Evolutionary conservation across 2,329 filamentous ascomycete species (phyloP).

Genomic region (Colletotrichum liaoningense): DNA sequence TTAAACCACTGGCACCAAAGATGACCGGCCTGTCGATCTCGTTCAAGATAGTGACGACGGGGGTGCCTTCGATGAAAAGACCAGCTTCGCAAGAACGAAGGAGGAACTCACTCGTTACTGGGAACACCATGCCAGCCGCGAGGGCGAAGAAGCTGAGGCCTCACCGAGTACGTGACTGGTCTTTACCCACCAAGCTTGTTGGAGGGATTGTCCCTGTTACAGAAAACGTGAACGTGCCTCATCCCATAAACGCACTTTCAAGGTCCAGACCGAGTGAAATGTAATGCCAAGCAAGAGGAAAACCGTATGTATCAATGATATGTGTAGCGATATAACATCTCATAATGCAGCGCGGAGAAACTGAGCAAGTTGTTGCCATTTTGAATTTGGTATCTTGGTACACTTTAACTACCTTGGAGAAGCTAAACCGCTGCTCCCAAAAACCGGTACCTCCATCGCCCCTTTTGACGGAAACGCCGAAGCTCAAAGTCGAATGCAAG

Average conservation of each 20-base stretch:
- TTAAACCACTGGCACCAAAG: no score
- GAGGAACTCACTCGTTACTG: no score
- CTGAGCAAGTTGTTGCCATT: neutral
- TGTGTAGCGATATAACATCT: neutral
- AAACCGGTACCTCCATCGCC: neutral
- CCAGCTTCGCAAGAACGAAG: no score
- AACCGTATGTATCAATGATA: neutral
- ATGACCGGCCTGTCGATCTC: no score
- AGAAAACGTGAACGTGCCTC: neutral
- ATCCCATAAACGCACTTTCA: neutral
- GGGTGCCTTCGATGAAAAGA: no score
- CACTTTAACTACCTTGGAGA: neutral
- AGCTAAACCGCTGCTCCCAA: constrained; percentile 9
- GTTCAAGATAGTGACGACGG: no score
- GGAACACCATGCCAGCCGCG: no score
- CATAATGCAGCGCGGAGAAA: neutral
- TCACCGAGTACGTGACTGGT: no score
- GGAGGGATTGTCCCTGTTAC: no score
- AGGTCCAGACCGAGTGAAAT: neutral
- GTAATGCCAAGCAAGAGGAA: neutral
- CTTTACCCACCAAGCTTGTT: no score
- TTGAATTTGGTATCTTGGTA: constrained; percentile 31
- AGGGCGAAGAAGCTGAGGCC: no score
- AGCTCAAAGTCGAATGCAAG: neutral
- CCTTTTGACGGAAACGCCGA: neutral